Base-by-base conservation (phyloP, 768 basidiomycete species). In the Mycena galopus region DNA sequence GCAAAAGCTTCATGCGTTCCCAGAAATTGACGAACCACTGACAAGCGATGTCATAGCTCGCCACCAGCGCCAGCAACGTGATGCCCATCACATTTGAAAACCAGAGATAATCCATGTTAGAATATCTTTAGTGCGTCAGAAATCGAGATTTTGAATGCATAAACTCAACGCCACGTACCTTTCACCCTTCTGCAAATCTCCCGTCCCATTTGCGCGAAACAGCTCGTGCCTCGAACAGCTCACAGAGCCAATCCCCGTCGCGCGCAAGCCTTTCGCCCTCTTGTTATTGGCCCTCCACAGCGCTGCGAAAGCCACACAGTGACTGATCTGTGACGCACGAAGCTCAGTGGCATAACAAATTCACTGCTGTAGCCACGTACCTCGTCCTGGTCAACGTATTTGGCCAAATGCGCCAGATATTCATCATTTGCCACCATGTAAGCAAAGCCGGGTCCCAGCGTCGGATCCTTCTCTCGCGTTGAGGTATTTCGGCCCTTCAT, bases 11-110 rank as follows among this genome's bases (percentile, higher is more conserved):
- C 25, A 69, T 59, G 4, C 75, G 73, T 25, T 21, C 39, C 32
- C 33, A 35, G 27, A 79, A 71, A 23, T 78, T 75, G 21, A 27
- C 42, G 3, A 6, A 61, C 67, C 73, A 80, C 55, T 80, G 79
- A 47, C 79, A 80, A 1, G 72, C 77, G 35, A 80, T 80, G 71
- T 80, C 79, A 57, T 80, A 80, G 17, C 71, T 70, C 7, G 65
- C 67, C 4, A 75, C 19, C 9, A 73, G 57, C 5, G 44, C 44
- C 19, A 55, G 33, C 4, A 75, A 7, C 0, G 39, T n/a, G 10
- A 64, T 37, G 23, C 32, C 57, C 25, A 65, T 29, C 35, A 75
- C 6, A 23, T 30, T 58, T 2, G 72, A 75, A 11, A 73, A 53
- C 4, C 72, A 73, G 0, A 79, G 35, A 33, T 67, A 79, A 51